Evolutionary conservation across 106 monocot species (phyloP), one percentile per base, ranked within the genome.

Genomic region (Acanthochlamys bracteata): DNA sequence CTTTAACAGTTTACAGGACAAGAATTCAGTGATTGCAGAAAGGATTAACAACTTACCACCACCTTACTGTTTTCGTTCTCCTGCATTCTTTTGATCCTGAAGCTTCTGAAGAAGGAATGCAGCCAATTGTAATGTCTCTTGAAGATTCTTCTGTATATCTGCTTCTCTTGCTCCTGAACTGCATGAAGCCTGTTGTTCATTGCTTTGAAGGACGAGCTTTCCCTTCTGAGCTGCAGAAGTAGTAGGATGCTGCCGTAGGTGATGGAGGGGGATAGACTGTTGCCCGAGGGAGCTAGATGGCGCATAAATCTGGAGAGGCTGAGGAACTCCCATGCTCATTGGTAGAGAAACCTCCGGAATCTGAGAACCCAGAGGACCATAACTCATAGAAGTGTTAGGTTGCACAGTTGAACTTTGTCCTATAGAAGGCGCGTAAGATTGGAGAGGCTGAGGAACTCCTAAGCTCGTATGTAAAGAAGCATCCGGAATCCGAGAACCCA

Each of bases 31-130:
- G n/a, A n/a, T n/a, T n/a, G n/a, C n/a, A n/a, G n/a, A n/a, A n/a
- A n/a, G n/a, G n/a, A n/a, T n/a, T n/a, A 43, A 43, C 43, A 43
- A 54, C 53, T 16, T 8, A 54, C 53, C 53, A 16, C 6, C 25
- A 7, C 39, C 17, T n/a, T 22, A 71, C 64, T 76, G 71, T 13
- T 54, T 69, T 39, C 76, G 59, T n/a, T 71, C 79, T 25, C 39
- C 59, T 49, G 74, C 51, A 59, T 85, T 96, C 70, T 79, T 39
- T 70, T 84, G 84, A n/a, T 96, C 84, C 39, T 96, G 96, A 26
- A 96, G 91, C 71, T 91, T 90, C 68, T 96, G 91, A 69, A 96
- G 82, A 55, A 96, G 87, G 16, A 74, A 78, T 20, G 96, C 96
- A 33, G 91, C 96, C 24, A 96, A 71, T 75, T 96, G 87, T 59